Base-by-base conservation (phyloP, 148 eudicot genomes). In the Chenopodium berlandieri region DNA sequence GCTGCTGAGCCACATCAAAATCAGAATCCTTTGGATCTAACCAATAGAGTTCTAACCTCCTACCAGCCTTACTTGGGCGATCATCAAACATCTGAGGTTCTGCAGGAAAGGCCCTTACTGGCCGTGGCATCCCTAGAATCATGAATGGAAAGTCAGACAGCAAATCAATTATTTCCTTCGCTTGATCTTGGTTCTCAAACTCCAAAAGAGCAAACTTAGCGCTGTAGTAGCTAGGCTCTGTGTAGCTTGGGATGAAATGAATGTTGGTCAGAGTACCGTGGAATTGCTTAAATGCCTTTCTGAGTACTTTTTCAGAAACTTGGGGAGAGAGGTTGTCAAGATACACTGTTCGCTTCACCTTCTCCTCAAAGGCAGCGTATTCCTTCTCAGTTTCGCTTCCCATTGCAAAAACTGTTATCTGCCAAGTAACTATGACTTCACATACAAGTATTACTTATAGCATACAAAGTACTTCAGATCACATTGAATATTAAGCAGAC, bases 71-170 rank as follows among this genome's bases (percentile, higher is more conserved):
- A 60, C 34, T 81, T 3, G 97, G 98, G 14, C 90, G 93, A 20
- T 91, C 89, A 40, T 86, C 91, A 75, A 93, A 94, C 97, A 93
- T 94, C 82, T 83, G 91, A 1, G 69, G 40, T 71, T 78, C 82
- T 19, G 97, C 94, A 75, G 85, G 73, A 22, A 71, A 80, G 22
- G 84, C 95, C 74, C 97, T 88, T 32, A 90, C 91, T 20, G 98
- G 97, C 88, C 98, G 91, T 17, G 98, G 98, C 98, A 89, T 90
- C 27, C 95, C 97, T 8, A 82, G 87, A 65, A 93, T 86, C 97
- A 93, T 93, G 78, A 94, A 90, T 0, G 94, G 93, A 30, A 64
- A 79, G 19, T 66, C 54, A n/a, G 67, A 31, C 75, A 89, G 79
- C 50, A 64, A 83, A 4, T 13, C 66, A 0, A 91, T 63, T 22